A percentile compares a stretch with the other conserved stretches of the same genome.
phyloP scores from a whole-genome alignment of 192 early-diverging fungal species.

The Linnemannia zychae region DNA sequence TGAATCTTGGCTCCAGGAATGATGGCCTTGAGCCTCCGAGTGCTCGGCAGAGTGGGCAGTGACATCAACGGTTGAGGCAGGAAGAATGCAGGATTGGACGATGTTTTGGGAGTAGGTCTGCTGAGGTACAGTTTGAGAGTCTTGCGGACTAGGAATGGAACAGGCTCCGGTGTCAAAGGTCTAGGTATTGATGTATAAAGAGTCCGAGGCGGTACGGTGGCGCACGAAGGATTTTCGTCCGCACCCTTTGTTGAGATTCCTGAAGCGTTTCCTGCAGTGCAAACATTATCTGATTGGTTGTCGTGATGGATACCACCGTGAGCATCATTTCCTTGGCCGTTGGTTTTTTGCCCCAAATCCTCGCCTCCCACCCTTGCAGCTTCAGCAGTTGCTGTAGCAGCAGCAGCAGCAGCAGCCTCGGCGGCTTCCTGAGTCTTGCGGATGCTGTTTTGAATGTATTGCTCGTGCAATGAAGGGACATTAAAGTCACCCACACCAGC shows the following conservation, averaged over 20 bases:
- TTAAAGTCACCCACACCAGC: constrained; percentile 30
- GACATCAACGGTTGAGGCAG: constrained; percentile 41
- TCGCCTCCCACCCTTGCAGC: background rate
- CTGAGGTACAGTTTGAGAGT: constrained; percentile 43
- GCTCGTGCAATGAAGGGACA: constrained; percentile 10
- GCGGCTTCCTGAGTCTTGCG: constrained; percentile 16
- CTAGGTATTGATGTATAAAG: background rate
- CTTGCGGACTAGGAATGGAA: constrained; percentile 44
- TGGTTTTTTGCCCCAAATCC: background rate
- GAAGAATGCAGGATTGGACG: constrained; percentile 32
- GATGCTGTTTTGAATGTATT: constrained; percentile 24
- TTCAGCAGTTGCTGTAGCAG: background rate
- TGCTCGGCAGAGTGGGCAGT: constrained; percentile 34
- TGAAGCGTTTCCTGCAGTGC: background rate
- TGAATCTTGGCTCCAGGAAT: constrained; percentile 51
- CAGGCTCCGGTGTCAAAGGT: background rate
- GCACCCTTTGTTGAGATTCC: background rate
- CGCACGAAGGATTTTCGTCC: background rate
- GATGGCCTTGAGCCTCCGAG: constrained; percentile 44
- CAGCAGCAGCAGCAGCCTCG: background rate
- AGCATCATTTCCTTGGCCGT: background rate
- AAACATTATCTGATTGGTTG: background rate
- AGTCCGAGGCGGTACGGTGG: background rate
- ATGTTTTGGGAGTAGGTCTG: constrained; percentile 3
- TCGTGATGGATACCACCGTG: background rate